Base-by-base conservation (phyloP, 495 filamentous ascomycete genomes). In the Trichoderma erinaceum region DNA sequence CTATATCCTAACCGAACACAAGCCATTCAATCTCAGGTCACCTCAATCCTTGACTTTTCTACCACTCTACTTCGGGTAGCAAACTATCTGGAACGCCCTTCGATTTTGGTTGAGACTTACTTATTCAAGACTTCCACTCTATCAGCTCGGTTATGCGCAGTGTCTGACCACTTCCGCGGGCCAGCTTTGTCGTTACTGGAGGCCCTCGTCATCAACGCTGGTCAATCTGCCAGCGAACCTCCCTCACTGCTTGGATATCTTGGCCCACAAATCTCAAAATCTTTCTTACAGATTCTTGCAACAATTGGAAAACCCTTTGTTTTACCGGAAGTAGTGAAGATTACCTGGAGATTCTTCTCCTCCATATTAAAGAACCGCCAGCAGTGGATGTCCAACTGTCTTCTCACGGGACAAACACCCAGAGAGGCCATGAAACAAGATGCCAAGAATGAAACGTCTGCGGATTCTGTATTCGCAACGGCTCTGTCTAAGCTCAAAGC, bases 341-440 rank as follows among this genome's bases (percentile, higher is more conserved):
- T 82, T 27, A 89, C 92, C 64, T 98, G 95, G 95, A 86, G 83
- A 65, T 86, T 99, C 67, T 86, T 97, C 41, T 89, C 94, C 35
- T 88, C 87, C n/a, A 86, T 97, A 63, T 85, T 98, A 63, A 90
- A 91, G 72, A 93, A 91, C 73, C 88, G 92, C 66, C 95, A 99
- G 70, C 92, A 96, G 73, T 98, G 96, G 89, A 89, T 99, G 79
- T 88, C 94, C 0, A 92, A 96, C 58, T 94, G 92, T 73, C 84
- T 98, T 64, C 87, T 98, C 32, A 97, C 93, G 4, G 95, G 95
- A 29, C 88, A 87, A 69, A 91, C 91, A 0, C 91, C 95, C 18
- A 85, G 88, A 65, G 86, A 93, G 64, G 85, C 87, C 1, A 75
- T 92, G 70, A 89, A 87, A 68, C 78, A 77, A 1, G 83, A 86